These are phyloP conservation scores for Eucalyptus sp. DNA, from an alignment of 345 rosid species.

Conservation along the genomic window DNA sequence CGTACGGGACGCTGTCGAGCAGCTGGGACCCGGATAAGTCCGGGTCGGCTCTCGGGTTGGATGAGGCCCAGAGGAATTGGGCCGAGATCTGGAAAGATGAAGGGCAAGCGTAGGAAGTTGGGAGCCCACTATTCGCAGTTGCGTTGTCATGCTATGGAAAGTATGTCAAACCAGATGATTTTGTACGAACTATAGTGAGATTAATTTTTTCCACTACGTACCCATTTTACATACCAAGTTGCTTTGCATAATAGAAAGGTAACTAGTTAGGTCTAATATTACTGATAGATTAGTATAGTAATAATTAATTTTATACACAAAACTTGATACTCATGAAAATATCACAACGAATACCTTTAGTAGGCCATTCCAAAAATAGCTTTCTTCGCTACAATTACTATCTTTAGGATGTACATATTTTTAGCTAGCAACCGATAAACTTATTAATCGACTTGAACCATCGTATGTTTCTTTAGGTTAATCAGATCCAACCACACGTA, in stretches of 20 bases:
- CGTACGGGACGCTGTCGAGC: conserved; percentile 69
- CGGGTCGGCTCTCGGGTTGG: conserved; percentile 57
- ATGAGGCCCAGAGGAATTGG: conserved; percentile 63
- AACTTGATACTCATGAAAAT: not conserved
- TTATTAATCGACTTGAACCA: not conserved
- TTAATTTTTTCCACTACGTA: not conserved
- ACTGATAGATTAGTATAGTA: not conserved
- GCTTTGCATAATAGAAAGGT: not conserved
- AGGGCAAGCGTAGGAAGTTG: not conserved
- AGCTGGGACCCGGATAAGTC: conserved; percentile 53
- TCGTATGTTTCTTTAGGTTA: not conserved
- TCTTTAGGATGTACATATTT: not conserved
- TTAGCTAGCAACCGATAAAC: not conserved
- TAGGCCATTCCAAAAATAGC: not conserved
- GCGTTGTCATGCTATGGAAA: not conserved
- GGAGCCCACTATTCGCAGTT: not conserved
- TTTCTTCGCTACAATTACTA: not conserved
- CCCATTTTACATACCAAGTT: not conserved
- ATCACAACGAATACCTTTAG: not conserved
- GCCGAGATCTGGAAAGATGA: conserved; percentile 78
- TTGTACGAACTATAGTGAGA: not conserved
- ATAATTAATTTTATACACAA: not conserved
- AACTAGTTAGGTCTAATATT: not conserved
- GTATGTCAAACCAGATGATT: not conserved
- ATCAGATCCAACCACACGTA: not conserved